Evolutionary conservation across 2,329 filamentous ascomycete species (phyloP).

Genomic region (Stachybotrys elegans): DNA sequence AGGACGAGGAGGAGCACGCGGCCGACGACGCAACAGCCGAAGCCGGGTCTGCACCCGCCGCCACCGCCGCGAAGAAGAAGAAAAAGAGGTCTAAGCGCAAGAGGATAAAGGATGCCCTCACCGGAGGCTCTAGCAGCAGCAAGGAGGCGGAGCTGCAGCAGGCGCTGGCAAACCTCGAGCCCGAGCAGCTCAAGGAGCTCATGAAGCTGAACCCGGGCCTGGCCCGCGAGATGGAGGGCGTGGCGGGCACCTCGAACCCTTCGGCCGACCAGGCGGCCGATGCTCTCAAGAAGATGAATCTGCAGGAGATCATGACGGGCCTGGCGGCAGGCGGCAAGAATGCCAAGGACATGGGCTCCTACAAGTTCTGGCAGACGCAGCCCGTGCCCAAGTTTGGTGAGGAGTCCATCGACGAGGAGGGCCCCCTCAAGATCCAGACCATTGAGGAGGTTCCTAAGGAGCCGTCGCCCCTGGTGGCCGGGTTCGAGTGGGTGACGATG

Average conservation of each 20-base stretch:
- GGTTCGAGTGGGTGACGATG: slow-evolving; percentile 92
- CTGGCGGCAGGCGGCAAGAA: slow-evolving; percentile 78
- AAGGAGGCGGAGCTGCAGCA: slow-evolving; percentile 41
- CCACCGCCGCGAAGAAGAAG: slow-evolving; percentile 11
- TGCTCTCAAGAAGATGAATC: slow-evolving; percentile 56
- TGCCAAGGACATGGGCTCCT: slow-evolving; percentile 90
- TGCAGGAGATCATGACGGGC: slow-evolving; percentile 70
- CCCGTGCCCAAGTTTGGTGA: slow-evolving; percentile 82
- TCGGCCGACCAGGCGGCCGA: slow-evolving; percentile 41
- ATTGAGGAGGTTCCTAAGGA: slow-evolving; percentile 74
- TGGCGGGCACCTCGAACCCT: slow-evolving; percentile 29
- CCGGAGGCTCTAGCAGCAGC: slow-evolving; percentile 27
- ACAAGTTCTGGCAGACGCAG: slow-evolving; percentile 99
- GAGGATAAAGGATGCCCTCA: slow-evolving; percentile 44
- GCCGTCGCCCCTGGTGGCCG: slow-evolving; percentile 67
- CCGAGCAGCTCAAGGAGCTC: slow-evolving; percentile 58
- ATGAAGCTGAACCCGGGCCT: slow-evolving; percentile 69
- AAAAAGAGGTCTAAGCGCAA: slow-evolving; percentile 19
- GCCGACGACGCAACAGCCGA: slow-evolving; percentile 31
- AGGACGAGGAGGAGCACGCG: slow-evolving; percentile 30
- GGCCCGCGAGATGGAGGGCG: slow-evolving; percentile 48
- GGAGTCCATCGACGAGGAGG: slow-evolving; percentile 59
- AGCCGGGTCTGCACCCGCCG: slow-evolving; percentile 19
- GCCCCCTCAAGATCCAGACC: slow-evolving; percentile 76
- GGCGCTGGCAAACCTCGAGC: slow-evolving; percentile 48